Evolutionary conservation across 176 grass and related monocot genomes (phyloP), one percentile per base, ranked within the genome.

Genomic region (Ensete ventricosum): DNA sequence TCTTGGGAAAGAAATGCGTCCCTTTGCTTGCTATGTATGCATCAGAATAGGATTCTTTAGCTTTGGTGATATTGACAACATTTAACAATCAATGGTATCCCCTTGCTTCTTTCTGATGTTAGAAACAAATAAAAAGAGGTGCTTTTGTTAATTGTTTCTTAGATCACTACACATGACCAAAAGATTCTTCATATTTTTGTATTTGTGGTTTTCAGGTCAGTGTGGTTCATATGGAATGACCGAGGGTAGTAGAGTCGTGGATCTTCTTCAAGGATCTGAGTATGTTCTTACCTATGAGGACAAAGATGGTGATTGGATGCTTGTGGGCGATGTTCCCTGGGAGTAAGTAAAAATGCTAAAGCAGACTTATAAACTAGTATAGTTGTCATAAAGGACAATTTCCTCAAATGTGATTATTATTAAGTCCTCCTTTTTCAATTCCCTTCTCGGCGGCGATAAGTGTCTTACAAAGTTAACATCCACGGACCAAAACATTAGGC

Each of bases 251-350:
- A 74, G 81, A 69, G 85, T 85, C 22, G 76, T 64, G 14, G 83
- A 92, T 83, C 55, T 84, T 43, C 75, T 92, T 69, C 83, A 88
- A 86, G 89, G 87, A 29, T 76, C 85, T 57, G 85, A 88, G 23
- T 92, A 86, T 67, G 89, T 88, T 64, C 89, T 92, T 29, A 92
- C 89, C 24, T 92, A 92, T 1, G 89, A 92, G 72, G 89, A 92
- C 59, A 92, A 88, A 75, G 89, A 92, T 73, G 89, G 64, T 14
- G 89, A 92, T 69, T 92, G 89, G 89, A 92, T 92, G 89, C 89
- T 92, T 69, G 83, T 92, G 7, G 89, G 89, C 21, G 86, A 92
- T 81, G 85, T 92, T 81, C 89, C 89, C 9, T 92, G 89, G 89
- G 81, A 86, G 89, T 92, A 86, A 88, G 86, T 74, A 65, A 16